phyloP scores from a whole-genome alignment of 148 eudicot species.

The Polygonum maritimum region DNA sequence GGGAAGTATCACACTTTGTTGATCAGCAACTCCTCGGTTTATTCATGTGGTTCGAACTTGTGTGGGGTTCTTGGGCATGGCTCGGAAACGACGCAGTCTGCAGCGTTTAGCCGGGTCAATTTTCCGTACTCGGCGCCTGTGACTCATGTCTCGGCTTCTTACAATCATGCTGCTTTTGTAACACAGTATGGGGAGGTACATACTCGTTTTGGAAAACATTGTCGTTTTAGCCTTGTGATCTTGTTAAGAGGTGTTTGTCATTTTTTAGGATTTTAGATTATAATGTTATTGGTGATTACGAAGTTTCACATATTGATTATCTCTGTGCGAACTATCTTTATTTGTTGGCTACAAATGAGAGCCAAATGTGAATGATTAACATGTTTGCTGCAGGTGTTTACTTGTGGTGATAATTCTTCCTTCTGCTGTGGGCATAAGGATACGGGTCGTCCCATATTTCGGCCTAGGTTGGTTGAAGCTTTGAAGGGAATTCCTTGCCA shows the following conservation, averaged over 20 bases:
- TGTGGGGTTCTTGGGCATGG: conserved; percentile 99
- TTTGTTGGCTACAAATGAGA: no score
- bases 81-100: conserved; percentile 75
- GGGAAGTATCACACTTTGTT: conserved; percentile 90
- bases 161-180: conserved; percentile 94
- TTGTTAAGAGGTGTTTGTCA: no score
- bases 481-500: conserved; percentile 72
- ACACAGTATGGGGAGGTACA: conserved; percentile 81
- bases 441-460: conserved; percentile 76
- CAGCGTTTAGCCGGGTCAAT: conserved; percentile 50
- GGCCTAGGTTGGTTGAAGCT: conserved; percentile 77
- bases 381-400: conserved; percentile 55
- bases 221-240: no score
- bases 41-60: conserved; percentile 90
- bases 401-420: conserved; percentile 93
- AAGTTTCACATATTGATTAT: no score
- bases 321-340: no score
- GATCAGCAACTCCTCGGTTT: conserved; percentile 60
- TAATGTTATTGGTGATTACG: no score
- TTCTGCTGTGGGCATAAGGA: conserved; percentile 89
- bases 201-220: not conserved
- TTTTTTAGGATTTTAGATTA: no score
- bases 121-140: conserved; percentile 58
- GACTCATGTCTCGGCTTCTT: conserved; percentile 77
- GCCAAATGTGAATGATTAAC: not conserved